phyloP scores from a whole-genome alignment of 2,329 filamentous ascomycete species.

The Calycina marina region DNA sequence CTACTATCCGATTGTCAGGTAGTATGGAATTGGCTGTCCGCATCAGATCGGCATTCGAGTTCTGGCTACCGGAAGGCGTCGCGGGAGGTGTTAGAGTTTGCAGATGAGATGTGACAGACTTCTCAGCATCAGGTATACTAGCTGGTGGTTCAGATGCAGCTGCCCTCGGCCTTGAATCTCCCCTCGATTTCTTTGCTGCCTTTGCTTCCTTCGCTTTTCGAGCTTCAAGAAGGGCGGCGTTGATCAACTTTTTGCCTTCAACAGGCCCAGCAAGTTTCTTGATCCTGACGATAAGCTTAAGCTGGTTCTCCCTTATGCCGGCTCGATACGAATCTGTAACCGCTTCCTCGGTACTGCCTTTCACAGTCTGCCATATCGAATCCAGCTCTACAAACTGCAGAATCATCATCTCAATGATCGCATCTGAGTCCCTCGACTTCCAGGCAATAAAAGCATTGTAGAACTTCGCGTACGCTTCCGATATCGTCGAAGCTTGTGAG shows the following conservation, averaged over 20 bases:
- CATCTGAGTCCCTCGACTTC: conserved; percentile 68
- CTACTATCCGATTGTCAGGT: conserved; percentile 59
- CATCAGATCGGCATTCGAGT: conserved; percentile 17
- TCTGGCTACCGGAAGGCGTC: conserved; percentile 26
- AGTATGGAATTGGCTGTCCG: conserved; percentile 32
- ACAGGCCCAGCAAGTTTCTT: conserved; percentile 62
- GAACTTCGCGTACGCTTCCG: conserved; percentile 58
- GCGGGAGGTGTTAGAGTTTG: conserved; percentile 40
- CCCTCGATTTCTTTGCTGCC: conserved; percentile 49
- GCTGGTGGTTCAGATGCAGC: conserved; percentile 24
- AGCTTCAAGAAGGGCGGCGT: conserved; percentile 59
- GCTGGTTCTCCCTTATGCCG: conserved; percentile 68
- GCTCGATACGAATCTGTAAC: conserved; percentile 65
- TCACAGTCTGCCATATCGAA: conserved; percentile 71
- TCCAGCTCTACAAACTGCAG: conserved; percentile 75
- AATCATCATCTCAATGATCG: conserved; percentile 73
- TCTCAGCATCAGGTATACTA: conserved; percentile 28
- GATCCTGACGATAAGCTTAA: conserved; percentile 65
- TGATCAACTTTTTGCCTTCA: conserved; percentile 56
- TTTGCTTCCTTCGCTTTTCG: conserved; percentile 50
- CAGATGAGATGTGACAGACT: conserved; percentile 26
- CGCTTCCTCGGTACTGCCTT: conserved; percentile 58
- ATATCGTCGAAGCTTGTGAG: conserved; percentile 44
- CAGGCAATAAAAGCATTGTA: conserved; percentile 69
- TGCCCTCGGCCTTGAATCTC: conserved; percentile 56